phyloP scores from a whole-genome alignment of 1,284 basidiomycete genomes.

The Trichosporon sp. region DNA sequence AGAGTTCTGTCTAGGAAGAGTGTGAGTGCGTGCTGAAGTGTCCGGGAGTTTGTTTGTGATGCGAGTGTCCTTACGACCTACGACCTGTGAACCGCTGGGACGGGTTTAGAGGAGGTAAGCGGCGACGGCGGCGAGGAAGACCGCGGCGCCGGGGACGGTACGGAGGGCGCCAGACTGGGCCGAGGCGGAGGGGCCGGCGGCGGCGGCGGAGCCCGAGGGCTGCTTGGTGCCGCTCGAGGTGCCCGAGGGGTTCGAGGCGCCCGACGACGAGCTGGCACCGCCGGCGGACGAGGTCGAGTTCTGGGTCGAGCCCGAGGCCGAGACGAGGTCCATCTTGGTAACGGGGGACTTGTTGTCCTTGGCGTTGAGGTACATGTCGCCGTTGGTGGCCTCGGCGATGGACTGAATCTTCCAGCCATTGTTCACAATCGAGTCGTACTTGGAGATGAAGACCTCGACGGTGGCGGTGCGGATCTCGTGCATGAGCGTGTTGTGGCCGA shows the following conservation, averaged over 20 bases:
- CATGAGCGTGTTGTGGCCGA: constrained; percentile 78
- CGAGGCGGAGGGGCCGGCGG: not conserved
- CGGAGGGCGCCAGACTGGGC: not conserved
- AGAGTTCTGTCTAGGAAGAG: too few relatives aligned
- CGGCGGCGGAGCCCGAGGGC: not conserved
- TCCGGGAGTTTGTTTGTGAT: not conserved
- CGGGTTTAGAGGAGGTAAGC: not conserved
- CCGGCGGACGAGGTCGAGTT: not conserved
- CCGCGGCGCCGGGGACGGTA: not conserved
- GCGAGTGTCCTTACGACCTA: too few relatives aligned
- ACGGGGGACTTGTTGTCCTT: constrained; percentile 39
- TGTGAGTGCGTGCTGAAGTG: not conserved
- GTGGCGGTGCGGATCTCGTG: constrained; percentile 72
- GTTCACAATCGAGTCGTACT: constrained; percentile 66
- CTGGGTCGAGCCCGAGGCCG: not conserved
- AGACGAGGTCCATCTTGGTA: constrained; percentile 8
- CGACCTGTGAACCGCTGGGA: too few relatives aligned
- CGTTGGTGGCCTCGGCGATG: constrained; percentile 61
- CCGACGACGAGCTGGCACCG: not conserved
- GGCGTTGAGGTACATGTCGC: constrained; percentile 63
- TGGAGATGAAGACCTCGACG: constrained; percentile 68
- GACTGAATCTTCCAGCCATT: constrained; percentile 70
- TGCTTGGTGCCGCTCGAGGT: too few relatives aligned
- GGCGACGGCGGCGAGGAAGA: not conserved
- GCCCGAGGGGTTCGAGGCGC: not conserved